These are phyloP conservation scores for Ophiostoma sp. DNA, from an alignment of 2,329 filamentous ascomycete genomes.

Conservation along the genomic window DNA sequence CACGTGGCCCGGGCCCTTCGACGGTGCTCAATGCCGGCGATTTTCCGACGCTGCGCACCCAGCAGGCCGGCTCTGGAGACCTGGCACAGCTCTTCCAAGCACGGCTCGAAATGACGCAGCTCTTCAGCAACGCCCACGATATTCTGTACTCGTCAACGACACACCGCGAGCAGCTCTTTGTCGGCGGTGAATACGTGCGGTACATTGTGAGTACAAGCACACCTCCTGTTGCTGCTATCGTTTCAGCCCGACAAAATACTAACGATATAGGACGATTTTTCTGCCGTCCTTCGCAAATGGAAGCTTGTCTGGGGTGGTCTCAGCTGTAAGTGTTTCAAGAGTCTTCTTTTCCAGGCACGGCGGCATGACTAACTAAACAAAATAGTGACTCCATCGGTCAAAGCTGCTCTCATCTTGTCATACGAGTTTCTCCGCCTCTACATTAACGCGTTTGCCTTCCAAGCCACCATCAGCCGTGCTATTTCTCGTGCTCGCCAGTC, in stretches of 20 bases:
- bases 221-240: background rate
- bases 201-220: conserved; percentile 46
- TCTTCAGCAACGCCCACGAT: conserved; percentile 70
- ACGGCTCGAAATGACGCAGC: conserved; percentile 63
- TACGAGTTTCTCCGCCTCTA: conserved; percentile 70
- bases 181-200: conserved; percentile 66
- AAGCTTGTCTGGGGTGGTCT: conserved; percentile 64
- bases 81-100: conserved; percentile 65
- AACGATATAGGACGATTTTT: conserved; percentile 55
- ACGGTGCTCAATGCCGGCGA: conserved; percentile 60
- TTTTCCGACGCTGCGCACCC: conserved; percentile 59
- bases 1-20: conserved; percentile 61
- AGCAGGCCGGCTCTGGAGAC: conserved; percentile 56
- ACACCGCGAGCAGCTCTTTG: conserved; percentile 62
- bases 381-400: conserved; percentile 56
- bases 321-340: conserved; percentile 44
- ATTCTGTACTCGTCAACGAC: conserved; percentile 66
- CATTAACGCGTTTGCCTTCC: conserved; percentile 70
- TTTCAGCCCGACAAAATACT: background rate
- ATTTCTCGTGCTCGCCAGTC: conserved; percentile 36
- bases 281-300: conserved; percentile 63
- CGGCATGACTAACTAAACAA: background rate
- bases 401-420: conserved; percentile 61
- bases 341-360: background rate
- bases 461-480: conserved; percentile 57